phyloP scores from a whole-genome alignment of 345 rosid species.

The Acer saccharum region DNA sequence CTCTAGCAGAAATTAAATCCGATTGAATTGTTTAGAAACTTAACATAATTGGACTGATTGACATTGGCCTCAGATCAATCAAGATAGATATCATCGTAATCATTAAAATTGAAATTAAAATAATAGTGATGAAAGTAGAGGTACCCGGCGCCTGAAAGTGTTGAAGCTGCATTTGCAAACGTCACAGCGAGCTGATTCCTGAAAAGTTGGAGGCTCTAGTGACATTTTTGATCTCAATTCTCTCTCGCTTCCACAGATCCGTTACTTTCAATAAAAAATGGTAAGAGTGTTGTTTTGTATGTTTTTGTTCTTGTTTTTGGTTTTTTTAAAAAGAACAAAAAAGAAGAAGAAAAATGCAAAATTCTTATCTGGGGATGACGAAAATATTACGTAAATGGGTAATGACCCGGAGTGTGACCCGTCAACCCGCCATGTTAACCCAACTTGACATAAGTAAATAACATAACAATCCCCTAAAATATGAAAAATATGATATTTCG shows the following conservation, averaged over 20 bases:
- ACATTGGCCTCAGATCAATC: background rate
- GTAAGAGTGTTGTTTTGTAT: background rate
- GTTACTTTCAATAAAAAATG: background rate
- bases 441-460: background rate
- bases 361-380: background rate
- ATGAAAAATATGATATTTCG: no score
- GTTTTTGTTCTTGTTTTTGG: background rate
- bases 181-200: slow-evolving; percentile 70
- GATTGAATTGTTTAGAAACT: background rate
- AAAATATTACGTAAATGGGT: background rate
- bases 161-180: slow-evolving; percentile 82
- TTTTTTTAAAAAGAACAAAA: background rate
- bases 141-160: slow-evolving; percentile 73
- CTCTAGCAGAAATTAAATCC: background rate
- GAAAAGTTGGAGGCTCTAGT: slow-evolving; percentile 68
- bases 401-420: background rate
- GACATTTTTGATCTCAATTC: slow-evolving; percentile 31
- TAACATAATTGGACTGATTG: background rate
- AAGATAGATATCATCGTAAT: slow-evolving; percentile 11
- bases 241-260: slow-evolving; percentile 9
- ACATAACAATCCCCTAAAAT: no score
- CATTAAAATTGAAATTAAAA: background rate
- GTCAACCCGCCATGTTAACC: background rate
- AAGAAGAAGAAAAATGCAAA: background rate
- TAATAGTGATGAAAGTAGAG: background rate